A percentile compares a stretch with the other conserved stretches of the same genome.
These are phyloP conservation scores for Phylloporus sp. DNA, from an alignment of 768 basidiomycete species.

Conservation along the genomic window DNA sequence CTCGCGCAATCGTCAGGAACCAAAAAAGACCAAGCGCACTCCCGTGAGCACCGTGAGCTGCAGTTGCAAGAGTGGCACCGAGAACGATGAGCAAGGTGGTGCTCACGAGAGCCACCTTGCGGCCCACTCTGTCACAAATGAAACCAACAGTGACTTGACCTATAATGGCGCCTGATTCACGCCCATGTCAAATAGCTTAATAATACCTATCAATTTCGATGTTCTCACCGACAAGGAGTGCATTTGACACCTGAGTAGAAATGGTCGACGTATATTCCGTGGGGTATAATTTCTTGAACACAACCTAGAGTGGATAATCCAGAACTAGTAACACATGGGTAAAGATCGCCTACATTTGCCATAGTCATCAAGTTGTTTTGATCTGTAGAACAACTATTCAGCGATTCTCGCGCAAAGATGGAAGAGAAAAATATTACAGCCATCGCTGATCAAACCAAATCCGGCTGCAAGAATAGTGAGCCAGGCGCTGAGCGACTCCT, in stretches of 20 bases:
- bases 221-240: constrained; percentile 60
- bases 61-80: constrained; percentile 65
- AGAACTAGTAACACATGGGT: constrained; percentile 1
- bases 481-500: constrained; percentile 50
- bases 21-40: constrained; percentile 62
- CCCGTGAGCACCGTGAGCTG: constrained; percentile 58
- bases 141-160: constrained; percentile 63
- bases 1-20: constrained; percentile 70
- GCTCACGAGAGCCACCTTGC: constrained; percentile 68
- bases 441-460: constrained; percentile 63
- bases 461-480: constrained; percentile 64
- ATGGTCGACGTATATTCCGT: constrained; percentile 55
- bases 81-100: constrained; percentile 69
- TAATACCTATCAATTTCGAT: background rate
- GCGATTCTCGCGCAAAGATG: background rate
- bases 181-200: constrained; percentile 1
- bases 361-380: constrained; percentile 72
- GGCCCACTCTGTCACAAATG: constrained; percentile 69
- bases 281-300: constrained; percentile 63
- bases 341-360: constrained; percentile 45
- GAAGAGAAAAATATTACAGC: constrained; percentile 36
- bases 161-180: constrained; percentile 49
- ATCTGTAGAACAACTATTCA: constrained; percentile 35
- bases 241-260: constrained; percentile 67
- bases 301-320: constrained; percentile 42